Evolutionary conservation across 1,284 basidiomycete genomes (phyloP).

Genomic region (Sporisorium iseilematis-ciliati): DNA sequence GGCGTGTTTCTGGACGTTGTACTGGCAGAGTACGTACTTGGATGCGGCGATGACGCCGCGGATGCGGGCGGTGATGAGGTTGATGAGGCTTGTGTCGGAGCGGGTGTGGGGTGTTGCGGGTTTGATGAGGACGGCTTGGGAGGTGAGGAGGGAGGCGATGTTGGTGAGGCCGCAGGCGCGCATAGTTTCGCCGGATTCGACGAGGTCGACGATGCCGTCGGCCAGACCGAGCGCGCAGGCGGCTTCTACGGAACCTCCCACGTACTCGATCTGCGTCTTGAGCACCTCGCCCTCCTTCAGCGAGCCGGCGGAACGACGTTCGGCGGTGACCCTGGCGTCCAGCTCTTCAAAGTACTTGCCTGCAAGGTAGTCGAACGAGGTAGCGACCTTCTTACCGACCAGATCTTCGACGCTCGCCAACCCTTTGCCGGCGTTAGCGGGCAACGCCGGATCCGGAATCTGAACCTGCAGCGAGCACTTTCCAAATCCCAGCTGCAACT

Average conservation of each 20-base stretch:
- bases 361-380: slow-evolving; percentile 89
- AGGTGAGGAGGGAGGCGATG: slow-evolving; percentile 82
- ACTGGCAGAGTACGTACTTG: slow-evolving; percentile 89
- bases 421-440: slow-evolving; percentile 68
- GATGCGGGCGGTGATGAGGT: slow-evolving; percentile 86
- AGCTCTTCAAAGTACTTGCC: slow-evolving; percentile 82
- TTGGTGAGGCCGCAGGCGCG: slow-evolving; percentile 94
- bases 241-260: slow-evolving; percentile 97
- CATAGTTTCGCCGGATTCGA: slow-evolving; percentile 99
- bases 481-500: slow-evolving; percentile 89
- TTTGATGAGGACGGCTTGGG: slow-evolving; percentile 94
- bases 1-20: slow-evolving; percentile 82
- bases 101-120: slow-evolving; percentile 78
- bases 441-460: slow-evolving; percentile 78
- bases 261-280: slow-evolving; percentile 87
- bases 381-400: slow-evolving; percentile 91
- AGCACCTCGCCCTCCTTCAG: slow-evolving; percentile 29
- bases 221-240: slow-evolving; percentile 96
- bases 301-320: slow-evolving; percentile 71
- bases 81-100: slow-evolving; percentile 77
- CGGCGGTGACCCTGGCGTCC: slow-evolving; percentile 74
- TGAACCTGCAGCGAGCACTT: slow-evolving; percentile 95
- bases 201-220: slow-evolving; percentile 80
- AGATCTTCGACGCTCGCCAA: slow-evolving; percentile 83
- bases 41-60: slow-evolving; percentile 91